Conservation (phyloP, 768 basidiomycete genomes). For the Favolaschia claudopus region DNA sequence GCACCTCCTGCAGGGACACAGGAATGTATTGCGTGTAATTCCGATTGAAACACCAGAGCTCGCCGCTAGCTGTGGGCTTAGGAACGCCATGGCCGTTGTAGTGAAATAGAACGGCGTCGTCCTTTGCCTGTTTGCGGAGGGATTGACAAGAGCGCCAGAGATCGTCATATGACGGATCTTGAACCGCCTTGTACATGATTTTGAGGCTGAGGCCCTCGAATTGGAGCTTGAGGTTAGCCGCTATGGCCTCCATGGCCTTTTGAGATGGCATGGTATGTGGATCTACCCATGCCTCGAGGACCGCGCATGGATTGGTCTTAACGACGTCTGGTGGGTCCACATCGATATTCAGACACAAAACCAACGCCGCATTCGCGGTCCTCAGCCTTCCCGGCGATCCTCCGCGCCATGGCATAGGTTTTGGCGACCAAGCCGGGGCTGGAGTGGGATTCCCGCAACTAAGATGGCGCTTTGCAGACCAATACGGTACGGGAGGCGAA, state of each 20-base stretch:
- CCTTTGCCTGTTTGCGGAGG: constrained; percentile 87
- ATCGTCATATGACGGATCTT: constrained; percentile 96
- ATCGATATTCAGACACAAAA: constrained; percentile 95
- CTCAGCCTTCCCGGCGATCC: constrained; percentile 86
- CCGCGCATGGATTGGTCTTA: constrained; percentile 96
- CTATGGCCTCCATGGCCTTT: constrained; percentile 94
- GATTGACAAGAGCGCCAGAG: constrained; percentile 85
- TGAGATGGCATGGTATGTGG: constrained; percentile 90
- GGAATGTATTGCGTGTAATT: constrained; percentile 99
- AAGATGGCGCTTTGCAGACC: constrained; percentile 89
- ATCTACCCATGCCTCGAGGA: constrained; percentile 97
- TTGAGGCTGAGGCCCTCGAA: constrained; percentile 96
- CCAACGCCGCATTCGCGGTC: constrained; percentile 87
- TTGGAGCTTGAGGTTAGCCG: constrained; percentile 91
- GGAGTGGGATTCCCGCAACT: constrained; percentile 89
- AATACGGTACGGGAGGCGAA: constrained; percentile 77
- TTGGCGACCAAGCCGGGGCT: constrained; percentile 68
- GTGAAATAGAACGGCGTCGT: constrained; percentile 94
- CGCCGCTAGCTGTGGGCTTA: constrained; percentile 93
- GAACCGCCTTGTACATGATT: constrained; percentile 91
- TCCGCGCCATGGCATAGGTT: constrained; percentile 81
- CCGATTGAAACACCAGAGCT: constrained; percentile 98
- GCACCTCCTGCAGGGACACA: constrained; percentile 91
- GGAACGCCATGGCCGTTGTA: constrained; percentile 99
- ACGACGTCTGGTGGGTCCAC: constrained; percentile 97